Evolutionary conservation across 192 early-diverging fungal genomes (phyloP), one percentile per base, ranked within the genome.

Genomic region (Backusella circina): DNA sequence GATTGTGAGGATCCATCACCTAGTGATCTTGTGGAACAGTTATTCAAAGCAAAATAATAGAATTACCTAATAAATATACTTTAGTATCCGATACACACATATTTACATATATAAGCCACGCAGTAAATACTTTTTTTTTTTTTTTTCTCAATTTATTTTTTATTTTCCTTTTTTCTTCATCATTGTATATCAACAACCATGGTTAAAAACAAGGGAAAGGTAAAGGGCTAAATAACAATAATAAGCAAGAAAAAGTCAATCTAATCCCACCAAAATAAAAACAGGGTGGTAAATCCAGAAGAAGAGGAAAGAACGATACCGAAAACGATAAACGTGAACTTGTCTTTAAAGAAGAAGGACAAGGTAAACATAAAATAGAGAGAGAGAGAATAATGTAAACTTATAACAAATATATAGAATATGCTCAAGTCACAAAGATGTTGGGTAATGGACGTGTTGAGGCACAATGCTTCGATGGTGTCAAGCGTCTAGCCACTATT

Each of bases 191-290:
- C 41, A 39, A 35, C 54, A 30, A 79, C 37, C 74, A 95, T 94
- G 97, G 91, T 93, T 32, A 96, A 96, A 87, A 96, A 96, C 87
- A 97, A 99, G 86, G 96, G 96, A 91, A 99, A 99, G 85, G 97
- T 92, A 90, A 70, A 5, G 81, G 73, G 12, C 15, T 37, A 23
- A 12, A 16, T 47, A 35, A 23, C 51, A 15, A 12, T 47, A 39
- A 41, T 69, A 26, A 41, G 12, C 54, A 67, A 6, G 18, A 72
- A 37, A 50, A 33, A 12, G 2, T 3, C 23, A 71, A 36, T 15
- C 70, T 13, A 41, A 32, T 23, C 6, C 5, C 26, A 44, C 1
- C 23, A 38, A 16, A 36, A 4, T 41, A 33, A 38, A 12, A 75
- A 37, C 74, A 90, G 93, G 93, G 93, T 87, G 93, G 93, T 82